Evolutionary conservation across 345 rosid species (phyloP), one percentile per base, ranked within the genome.

Genomic region (Psidium guajava): DNA sequence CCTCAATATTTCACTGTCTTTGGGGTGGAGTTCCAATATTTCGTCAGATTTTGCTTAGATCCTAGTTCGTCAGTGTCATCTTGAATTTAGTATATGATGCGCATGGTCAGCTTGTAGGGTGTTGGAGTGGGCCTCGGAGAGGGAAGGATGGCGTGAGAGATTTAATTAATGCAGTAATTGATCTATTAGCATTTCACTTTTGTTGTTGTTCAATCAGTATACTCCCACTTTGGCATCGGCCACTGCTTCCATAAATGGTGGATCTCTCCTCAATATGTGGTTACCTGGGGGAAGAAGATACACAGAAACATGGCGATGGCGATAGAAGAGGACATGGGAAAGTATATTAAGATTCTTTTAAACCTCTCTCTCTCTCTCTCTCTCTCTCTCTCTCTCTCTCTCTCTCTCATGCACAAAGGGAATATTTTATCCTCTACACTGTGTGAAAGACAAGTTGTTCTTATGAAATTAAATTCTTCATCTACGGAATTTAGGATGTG

Each of bases 41-140:
- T 87, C 96, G 95, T 86, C 98, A 96, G 90, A 92, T 95, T 81
- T 90, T 95, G 85, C 86, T 94, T 85, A 92, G 90, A 86, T 89
- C 75, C 86, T 98, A 96, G 84, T 90, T 90, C 82, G 83, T 95
- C 86, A 97, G 92, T 89, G 89, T 91, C 82, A 85, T 96, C 52
- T 89, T 86, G 21, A 89, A 84, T 87, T 92, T 97, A 89, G 88
- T 95, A 86, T 92, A 95, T 86, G 98, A 93, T 86, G 90, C 86
- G 74, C 98, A 97, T 88, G 94, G 96, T 85, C 95, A 94, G 92
- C 96, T 93, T 87, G 93, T 97, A 54, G 93, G 91, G 87, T 86
- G 84, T 87, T 97, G 99, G 98, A 90, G 90, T 89, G 98, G 98
- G 61, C 98, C 96, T 0, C 96, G 96, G 58, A 98, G 98, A 88